phyloP scores from a whole-genome alignment of 371 early-diverging fungal genomes.

The Thermomucor indicae-seudaticae region DNA sequence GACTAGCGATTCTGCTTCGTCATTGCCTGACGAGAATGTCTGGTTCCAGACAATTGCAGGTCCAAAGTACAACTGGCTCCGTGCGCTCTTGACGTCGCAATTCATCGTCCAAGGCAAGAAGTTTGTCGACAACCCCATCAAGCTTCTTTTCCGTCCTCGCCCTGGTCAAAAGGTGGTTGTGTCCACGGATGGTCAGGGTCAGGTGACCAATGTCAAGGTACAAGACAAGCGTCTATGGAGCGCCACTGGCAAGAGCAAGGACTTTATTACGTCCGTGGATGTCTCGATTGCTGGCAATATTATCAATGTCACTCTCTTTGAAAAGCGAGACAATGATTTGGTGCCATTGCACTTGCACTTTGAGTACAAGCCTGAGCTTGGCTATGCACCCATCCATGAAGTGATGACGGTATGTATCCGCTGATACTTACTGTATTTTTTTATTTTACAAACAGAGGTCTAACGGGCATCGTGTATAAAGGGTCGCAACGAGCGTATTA shows the following conservation, averaged over 20 bases:
- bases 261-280: conserved; percentile 59
- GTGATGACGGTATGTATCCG: conserved; percentile 64
- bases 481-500: conserved; percentile 90
- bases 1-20: conserved; percentile 44
- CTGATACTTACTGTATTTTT: no score
- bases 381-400: conserved; percentile 88
- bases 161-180: conserved; percentile 75
- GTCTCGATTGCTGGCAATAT: conserved; percentile 57
- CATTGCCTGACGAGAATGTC: conserved; percentile 63
- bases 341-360: conserved; percentile 77
- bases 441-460: no score
- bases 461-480: no score
- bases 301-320: conserved; percentile 71
- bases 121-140: conserved; percentile 76
- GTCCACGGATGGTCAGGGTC: conserved; percentile 41
- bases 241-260: conserved; percentile 49
- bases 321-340: conserved; percentile 61
- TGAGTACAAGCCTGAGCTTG: conserved; percentile 76
- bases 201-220: conserved; percentile 48
- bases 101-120: conserved; percentile 79
- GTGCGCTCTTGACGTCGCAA: conserved; percentile 80
- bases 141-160: conserved; percentile 80
- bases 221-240: conserved; percentile 64
- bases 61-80: conserved; percentile 75
- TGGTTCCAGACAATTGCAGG: conserved; percentile 81